phyloP scores from a whole-genome alignment of 148 eudicot species.

The Amaranthus cruentus region DNA sequence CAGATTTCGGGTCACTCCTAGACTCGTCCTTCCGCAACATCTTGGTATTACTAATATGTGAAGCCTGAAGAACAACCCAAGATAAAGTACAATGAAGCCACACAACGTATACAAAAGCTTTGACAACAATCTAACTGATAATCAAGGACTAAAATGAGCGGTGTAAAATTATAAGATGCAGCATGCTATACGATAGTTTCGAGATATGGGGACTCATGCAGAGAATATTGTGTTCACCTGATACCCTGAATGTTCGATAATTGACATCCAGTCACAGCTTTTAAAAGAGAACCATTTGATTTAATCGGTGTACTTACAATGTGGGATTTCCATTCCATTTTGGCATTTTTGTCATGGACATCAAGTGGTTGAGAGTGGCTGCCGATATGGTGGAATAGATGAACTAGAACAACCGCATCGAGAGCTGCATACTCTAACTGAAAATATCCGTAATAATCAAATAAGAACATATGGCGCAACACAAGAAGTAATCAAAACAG shows the following conservation, averaged over 20 bases:
- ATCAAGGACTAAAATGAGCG: slow-evolving; percentile 5
- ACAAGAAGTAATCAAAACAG: neutral
- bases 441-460: slow-evolving; percentile 6
- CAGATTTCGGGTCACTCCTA: slow-evolving; percentile 17
- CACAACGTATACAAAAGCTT: neutral
- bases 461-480: slow-evolving; percentile 10
- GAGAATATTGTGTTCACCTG: slow-evolving; percentile 23
- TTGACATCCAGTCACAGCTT: slow-evolving; percentile 21
- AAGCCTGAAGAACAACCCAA: slow-evolving; percentile 33
- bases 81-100: neutral
- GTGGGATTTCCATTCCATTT: slow-evolving; percentile 86
- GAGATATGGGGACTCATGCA: slow-evolving; percentile 6
- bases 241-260: slow-evolving; percentile 14
- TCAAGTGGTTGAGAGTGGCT: slow-evolving; percentile 42
- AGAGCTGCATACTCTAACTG: slow-evolving; percentile 99
- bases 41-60: slow-evolving; percentile 44
- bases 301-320: slow-evolving; percentile 52
- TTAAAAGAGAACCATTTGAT: slow-evolving; percentile 16
- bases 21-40: slow-evolving; percentile 30
- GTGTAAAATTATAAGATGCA: neutral
- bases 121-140: neutral
- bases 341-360: slow-evolving; percentile 38
- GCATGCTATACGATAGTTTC: neutral
- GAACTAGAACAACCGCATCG: slow-evolving; percentile 92
- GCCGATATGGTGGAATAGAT: slow-evolving; percentile 73